A percentile compares a stretch with the other conserved stretches of the same genome.
These are phyloP conservation scores for Rhodotorula sp. DNA, from an alignment of 1,284 basidiomycete species.

Conservation along the genomic window DNA sequence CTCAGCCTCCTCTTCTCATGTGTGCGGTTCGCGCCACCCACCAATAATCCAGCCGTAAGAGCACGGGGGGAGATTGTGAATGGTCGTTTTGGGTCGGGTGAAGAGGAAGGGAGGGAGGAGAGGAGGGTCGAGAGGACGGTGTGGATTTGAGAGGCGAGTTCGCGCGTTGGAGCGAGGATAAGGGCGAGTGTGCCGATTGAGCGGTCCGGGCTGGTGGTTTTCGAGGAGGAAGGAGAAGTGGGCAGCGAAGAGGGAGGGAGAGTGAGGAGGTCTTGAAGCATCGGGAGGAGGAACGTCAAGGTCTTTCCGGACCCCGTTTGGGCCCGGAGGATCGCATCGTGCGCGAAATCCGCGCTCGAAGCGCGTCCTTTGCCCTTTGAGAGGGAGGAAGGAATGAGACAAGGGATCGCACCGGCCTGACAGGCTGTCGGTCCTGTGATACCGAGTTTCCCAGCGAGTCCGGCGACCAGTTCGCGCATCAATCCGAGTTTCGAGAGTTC, in stretches of 20 bases:
- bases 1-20: constrained; percentile 72
- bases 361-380: constrained; percentile 38
- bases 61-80: constrained; percentile 50
- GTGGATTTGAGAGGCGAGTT: constrained; percentile 90
- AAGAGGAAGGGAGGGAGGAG: constrained; percentile 52
- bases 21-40: constrained; percentile 69
- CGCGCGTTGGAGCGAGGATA: constrained; percentile 90
- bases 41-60: constrained; percentile 81
- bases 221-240: constrained; percentile 11
- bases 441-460: constrained; percentile 73
- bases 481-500: constrained; percentile 60
- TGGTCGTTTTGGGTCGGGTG: neutral
- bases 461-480: constrained; percentile 74
- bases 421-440: constrained; percentile 87
- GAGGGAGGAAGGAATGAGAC: constrained; percentile 57
- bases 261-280: constrained; percentile 89
- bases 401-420: constrained; percentile 76
- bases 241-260: constrained; percentile 72
- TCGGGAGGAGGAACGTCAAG: constrained; percentile 88
- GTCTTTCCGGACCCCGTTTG: constrained; percentile 99
- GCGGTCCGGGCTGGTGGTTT: constrained; percentile 19
- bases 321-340: constrained; percentile 92
- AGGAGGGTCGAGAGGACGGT: constrained; percentile 65
- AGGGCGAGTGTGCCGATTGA: constrained; percentile 87
- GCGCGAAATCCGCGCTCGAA: constrained; percentile 21